Evolutionary conservation across 768 basidiomycete species (phyloP).

Genomic region (Lactarius vividus): DNA sequence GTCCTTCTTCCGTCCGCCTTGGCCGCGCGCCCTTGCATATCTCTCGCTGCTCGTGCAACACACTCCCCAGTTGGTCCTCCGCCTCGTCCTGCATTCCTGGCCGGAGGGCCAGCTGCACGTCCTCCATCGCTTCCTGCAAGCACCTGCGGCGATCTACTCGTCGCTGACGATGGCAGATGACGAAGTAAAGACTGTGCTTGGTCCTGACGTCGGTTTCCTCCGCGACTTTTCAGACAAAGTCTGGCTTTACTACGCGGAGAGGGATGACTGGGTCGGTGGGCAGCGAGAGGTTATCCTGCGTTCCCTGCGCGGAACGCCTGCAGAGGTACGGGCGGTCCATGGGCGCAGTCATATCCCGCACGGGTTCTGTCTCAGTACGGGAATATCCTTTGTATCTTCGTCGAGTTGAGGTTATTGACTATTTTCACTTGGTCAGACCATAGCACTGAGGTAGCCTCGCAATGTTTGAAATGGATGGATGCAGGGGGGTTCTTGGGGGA

Average conservation of each 20-base stretch:
- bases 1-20: constrained; percentile 48
- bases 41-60: constrained; percentile 43
- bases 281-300: constrained; percentile 43
- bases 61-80: constrained; percentile 43
- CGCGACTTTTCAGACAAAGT: constrained; percentile 39
- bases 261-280: constrained; percentile 69
- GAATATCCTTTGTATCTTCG: background rate
- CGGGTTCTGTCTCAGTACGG: constrained; percentile 70
- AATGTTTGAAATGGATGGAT: constrained; percentile 47
- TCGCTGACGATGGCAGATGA: constrained; percentile 60
- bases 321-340: constrained; percentile 42
- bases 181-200: constrained; percentile 62
- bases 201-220: constrained; percentile 48
- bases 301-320: constrained; percentile 39
- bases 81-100: constrained; percentile 48
- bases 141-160: constrained; percentile 50
- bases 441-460: constrained; percentile 46
- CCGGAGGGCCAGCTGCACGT: constrained; percentile 46
- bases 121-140: constrained; percentile 49
- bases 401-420: background rate
- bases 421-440: constrained; percentile 39
- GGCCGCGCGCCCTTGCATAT: constrained; percentile 44
- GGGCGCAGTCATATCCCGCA: constrained; percentile 56
- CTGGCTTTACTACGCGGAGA: constrained; percentile 57
- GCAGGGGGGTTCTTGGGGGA: constrained; percentile 19